Conservation (phyloP, 495 filamentous ascomycete genomes). For the Annulohypoxylon maeteangense region DNA sequence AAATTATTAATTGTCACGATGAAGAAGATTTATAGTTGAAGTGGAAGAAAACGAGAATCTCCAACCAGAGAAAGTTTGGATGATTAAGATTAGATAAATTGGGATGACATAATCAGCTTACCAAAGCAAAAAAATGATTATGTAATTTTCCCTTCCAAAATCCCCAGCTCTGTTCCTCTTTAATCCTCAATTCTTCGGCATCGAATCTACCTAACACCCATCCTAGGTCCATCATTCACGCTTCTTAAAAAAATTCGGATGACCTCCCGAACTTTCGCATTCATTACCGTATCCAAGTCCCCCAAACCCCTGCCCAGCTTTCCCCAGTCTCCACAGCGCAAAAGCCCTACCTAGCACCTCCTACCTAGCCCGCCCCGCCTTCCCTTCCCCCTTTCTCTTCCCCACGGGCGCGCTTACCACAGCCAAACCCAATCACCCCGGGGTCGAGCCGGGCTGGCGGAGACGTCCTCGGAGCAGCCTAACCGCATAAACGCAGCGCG, state of each 20-base stretch:
- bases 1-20: too few relatives aligned
- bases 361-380: neutral
- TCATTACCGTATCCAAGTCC: neutral
- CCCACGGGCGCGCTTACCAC: neutral
- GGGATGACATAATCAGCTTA: neutral
- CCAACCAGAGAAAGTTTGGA: neutral
- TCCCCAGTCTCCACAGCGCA: neutral
- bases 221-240: neutral
- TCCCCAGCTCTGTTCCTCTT: too few relatives aligned
- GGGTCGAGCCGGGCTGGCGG: neutral
- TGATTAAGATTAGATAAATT: neutral
- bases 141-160: neutral
- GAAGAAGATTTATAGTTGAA: neutral
- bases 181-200: too few relatives aligned
- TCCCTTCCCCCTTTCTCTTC: neutral
- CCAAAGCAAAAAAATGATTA: neutral
- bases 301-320: neutral
- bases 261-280: neutral
- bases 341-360: neutral
- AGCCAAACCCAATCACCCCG: neutral
- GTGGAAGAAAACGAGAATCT: neutral
- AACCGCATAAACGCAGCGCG: neutral
- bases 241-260: neutral
- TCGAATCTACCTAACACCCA: too few relatives aligned
- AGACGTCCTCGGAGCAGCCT: neutral